Evolutionary conservation across 1,284 basidiomycete species (phyloP).

Genomic region (Irpex rosettiformis): DNA sequence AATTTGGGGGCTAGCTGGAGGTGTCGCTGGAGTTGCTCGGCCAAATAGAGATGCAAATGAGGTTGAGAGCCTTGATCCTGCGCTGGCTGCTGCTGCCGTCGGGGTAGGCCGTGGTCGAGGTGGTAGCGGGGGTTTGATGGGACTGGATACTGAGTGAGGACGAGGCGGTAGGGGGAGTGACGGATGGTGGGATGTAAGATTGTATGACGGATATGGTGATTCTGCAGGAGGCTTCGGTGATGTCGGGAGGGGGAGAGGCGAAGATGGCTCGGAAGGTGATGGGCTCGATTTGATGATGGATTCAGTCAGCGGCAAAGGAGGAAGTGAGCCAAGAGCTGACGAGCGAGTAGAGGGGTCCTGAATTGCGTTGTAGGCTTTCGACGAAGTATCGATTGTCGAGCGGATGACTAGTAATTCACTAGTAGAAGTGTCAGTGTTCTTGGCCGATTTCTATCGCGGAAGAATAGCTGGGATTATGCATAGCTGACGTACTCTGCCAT

Average conservation of each 20-base stretch:
- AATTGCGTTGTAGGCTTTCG: slow-evolving; percentile 60
- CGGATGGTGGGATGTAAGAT: slow-evolving; percentile 45
- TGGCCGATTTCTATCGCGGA: not conserved
- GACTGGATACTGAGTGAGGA: slow-evolving; percentile 25
- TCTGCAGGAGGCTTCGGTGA: slow-evolving; percentile 18
- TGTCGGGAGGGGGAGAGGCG: slow-evolving; percentile 18
- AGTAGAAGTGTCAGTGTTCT: slow-evolving; percentile 13
- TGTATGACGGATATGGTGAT: slow-evolving; percentile 51
- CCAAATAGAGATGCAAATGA: slow-evolving; percentile 70
- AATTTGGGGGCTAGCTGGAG: slow-evolving; percentile 29
- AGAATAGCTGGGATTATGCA: not conserved
- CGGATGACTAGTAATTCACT: slow-evolving; percentile 61
- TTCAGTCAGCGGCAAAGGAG: slow-evolving; percentile 28
- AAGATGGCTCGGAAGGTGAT: slow-evolving; percentile 2
- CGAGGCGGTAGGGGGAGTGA: slow-evolving; percentile 68
- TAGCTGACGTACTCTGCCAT: slow-evolving; percentile 46
- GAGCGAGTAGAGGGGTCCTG: slow-evolving; percentile 48
- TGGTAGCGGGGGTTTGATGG: slow-evolving; percentile 57
- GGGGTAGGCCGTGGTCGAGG: slow-evolving; percentile 41
- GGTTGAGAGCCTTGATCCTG: slow-evolving; percentile 48
- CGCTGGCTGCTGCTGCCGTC: slow-evolving; percentile 12
- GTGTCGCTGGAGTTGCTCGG: slow-evolving; percentile 33
- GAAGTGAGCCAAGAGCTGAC: slow-evolving; percentile 45
- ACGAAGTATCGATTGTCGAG: slow-evolving; percentile 61
- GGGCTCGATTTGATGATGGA: slow-evolving; percentile 22